Percentiles rank a stretch among this genome's conserved stretches.
phyloP scores from a whole-genome alignment of 2,329 filamentous ascomycete species.

The Xylariales sp. region DNA sequence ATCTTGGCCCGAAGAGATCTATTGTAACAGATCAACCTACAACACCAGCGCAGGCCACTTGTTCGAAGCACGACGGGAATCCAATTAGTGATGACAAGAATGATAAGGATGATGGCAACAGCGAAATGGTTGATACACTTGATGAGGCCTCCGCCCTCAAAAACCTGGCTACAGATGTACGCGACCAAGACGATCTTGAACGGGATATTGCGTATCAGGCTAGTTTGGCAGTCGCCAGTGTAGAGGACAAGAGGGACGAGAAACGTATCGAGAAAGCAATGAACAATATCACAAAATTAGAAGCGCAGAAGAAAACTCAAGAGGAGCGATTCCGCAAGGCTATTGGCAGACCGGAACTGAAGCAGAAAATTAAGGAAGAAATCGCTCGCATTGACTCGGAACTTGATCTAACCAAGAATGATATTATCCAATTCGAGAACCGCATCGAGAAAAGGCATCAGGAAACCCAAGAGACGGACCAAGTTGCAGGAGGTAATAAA shows the following conservation, averaged over 20 bases:
- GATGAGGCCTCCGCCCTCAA: slow-evolving; percentile 71
- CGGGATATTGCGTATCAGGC: slow-evolving; percentile 80
- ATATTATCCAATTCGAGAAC: slow-evolving; percentile 81
- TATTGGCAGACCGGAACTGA: slow-evolving; percentile 60
- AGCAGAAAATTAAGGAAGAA: slow-evolving; percentile 71
- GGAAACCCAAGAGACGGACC: slow-evolving; percentile 58
- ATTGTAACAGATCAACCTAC: slow-evolving; percentile 3
- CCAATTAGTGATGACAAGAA: background rate
- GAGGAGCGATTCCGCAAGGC: slow-evolving; percentile 60
- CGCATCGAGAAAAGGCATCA: slow-evolving; percentile 82
- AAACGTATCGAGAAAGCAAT: slow-evolving; percentile 71
- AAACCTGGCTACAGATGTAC: slow-evolving; percentile 74
- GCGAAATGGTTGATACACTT: slow-evolving; percentile 41
- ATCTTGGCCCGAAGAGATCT: background rate
- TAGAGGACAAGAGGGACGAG: slow-evolving; percentile 71
- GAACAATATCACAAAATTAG: slow-evolving; percentile 67
- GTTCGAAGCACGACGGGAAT: background rate
- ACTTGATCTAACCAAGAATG: slow-evolving; percentile 73
- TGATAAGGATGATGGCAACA: slow-evolving; percentile 1
- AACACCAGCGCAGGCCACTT: background rate
- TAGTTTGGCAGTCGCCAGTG: slow-evolving; percentile 68
- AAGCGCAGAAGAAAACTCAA: slow-evolving; percentile 70
- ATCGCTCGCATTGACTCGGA: slow-evolving; percentile 74
- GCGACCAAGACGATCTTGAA: slow-evolving; percentile 91
- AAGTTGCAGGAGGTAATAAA: slow-evolving; percentile 61